Conservation (phyloP, 768 basidiomycete species). For the Favolaschia claudopus region DNA sequence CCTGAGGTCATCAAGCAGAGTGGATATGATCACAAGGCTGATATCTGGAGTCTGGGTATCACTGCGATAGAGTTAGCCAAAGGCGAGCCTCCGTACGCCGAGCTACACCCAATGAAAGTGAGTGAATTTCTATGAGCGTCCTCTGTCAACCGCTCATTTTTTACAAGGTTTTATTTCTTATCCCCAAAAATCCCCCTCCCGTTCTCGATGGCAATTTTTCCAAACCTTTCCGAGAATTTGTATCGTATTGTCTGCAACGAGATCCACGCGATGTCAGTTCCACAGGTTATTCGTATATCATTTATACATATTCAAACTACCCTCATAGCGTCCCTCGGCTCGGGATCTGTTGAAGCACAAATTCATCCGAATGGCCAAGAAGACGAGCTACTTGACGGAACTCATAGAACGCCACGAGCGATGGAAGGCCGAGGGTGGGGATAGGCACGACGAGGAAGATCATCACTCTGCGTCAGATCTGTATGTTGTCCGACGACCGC, state of each 20-base stretch:
- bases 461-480: constrained; percentile 65
- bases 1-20: constrained; percentile 99
- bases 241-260: constrained; percentile 89
- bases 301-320: constrained; percentile 30
- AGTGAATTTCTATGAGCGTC: constrained; percentile 25
- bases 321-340: constrained; percentile 85
- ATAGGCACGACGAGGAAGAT: constrained; percentile 75
- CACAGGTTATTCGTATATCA: background rate
- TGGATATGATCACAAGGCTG: constrained; percentile 98
- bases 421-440: constrained; percentile 92
- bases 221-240: constrained; percentile 93
- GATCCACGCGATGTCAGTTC: constrained; percentile 87
- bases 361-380: constrained; percentile 94
- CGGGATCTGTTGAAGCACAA: constrained; percentile 95
- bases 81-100: constrained; percentile 98
- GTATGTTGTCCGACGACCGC: constrained; percentile 60
- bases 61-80: constrained; percentile 97
- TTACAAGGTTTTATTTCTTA: constrained; percentile 92
- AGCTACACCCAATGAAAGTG: constrained; percentile 99
- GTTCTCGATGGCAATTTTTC: constrained; percentile 90
- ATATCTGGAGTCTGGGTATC: constrained; percentile 98
- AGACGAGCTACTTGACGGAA: constrained; percentile 93
- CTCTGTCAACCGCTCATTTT: background rate
- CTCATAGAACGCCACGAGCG: constrained; percentile 93
- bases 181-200: constrained; percentile 97